phyloP scores from a whole-genome alignment of 768 basidiomycete genomes.

The Fomitopsis serialis region DNA sequence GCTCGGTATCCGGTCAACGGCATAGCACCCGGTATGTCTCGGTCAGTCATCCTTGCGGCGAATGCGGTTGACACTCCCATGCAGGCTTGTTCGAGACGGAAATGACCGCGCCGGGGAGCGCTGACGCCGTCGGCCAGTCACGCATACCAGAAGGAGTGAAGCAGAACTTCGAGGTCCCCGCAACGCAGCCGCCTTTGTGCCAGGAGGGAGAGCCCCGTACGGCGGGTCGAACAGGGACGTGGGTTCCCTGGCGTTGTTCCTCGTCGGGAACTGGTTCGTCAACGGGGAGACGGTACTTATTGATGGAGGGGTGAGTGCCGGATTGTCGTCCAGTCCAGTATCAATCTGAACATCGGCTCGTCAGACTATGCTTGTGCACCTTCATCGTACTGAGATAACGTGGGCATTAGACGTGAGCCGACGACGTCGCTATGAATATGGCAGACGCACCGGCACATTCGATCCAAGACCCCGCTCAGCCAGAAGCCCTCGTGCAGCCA shows the following conservation, averaged over 20 bases:
- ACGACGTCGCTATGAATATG: not conserved
- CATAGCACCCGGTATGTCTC: slow-evolving; percentile 35
- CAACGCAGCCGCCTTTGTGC: slow-evolving; percentile 16
- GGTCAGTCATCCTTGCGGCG: not conserved
- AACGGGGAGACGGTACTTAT: slow-evolving; percentile 43
- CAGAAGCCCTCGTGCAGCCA: not conserved
- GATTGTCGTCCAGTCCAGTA: not conserved
- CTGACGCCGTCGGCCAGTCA: slow-evolving; percentile 22
- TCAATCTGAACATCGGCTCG: not conserved
- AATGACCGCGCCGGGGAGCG: slow-evolving; percentile 23
- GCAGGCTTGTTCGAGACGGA: slow-evolving; percentile 29
- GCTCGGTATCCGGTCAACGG: slow-evolving; percentile 44
- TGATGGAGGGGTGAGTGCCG: slow-evolving; percentile 44
- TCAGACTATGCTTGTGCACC: slow-evolving; percentile 33
- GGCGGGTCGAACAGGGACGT: slow-evolving; percentile 38
- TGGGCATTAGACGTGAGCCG: not conserved
- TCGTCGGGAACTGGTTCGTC: slow-evolving; percentile 43
- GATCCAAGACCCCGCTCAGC: not conserved
- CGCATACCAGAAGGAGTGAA: slow-evolving; percentile 7
- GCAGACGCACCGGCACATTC: not conserved
- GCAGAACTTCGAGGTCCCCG: slow-evolving; percentile 30
- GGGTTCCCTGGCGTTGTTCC: slow-evolving; percentile 36
- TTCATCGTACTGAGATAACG: slow-evolving; percentile 26
- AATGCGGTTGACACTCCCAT: not conserved
- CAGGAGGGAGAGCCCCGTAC: slow-evolving; percentile 5